Conservation (phyloP, 306 rosid genomes). For the Chamaecrista fasciculata region DNA sequence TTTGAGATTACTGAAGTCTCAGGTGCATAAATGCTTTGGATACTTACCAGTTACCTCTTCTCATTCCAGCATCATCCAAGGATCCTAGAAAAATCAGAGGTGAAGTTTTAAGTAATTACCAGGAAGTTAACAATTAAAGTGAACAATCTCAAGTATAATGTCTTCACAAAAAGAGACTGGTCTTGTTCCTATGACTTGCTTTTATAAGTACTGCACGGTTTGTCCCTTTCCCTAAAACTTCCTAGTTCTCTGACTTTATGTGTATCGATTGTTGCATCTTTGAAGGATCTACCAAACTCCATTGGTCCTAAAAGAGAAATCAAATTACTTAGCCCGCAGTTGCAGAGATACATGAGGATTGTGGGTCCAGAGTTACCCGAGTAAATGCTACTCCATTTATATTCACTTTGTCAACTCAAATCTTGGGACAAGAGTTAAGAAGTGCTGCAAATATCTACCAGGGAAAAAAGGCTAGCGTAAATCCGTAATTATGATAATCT, state of each 20-base stretch:
- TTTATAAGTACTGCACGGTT: neutral
- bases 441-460: slow-evolving; percentile 9
- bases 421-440: slow-evolving; percentile 11
- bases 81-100: too few species aligned
- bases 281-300: slow-evolving; percentile 55
- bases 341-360: slow-evolving; percentile 56
- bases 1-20: slow-evolving; percentile 33
- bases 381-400: slow-evolving; percentile 63
- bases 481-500: neutral
- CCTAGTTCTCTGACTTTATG: neutral
- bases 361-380: slow-evolving; percentile 67
- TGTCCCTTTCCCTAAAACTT: slow-evolving; percentile 16
- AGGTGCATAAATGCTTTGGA: slow-evolving; percentile 7
- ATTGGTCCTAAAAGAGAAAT: slow-evolving; percentile 33
- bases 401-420: slow-evolving; percentile 38
- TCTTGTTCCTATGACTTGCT: too few species aligned
- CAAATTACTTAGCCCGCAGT: slow-evolving; percentile 57
- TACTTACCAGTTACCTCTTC: too few species aligned
- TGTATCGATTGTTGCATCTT: slow-evolving; percentile 26
- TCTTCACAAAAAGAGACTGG: neutral
- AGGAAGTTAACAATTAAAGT: slow-evolving; percentile 6
- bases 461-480: neutral
- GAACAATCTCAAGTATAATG: neutral
- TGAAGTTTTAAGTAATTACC: neutral
- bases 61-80: too few species aligned